Evolutionary conservation across 140 eudicot species (phyloP).

Genomic region (Senecio squalidus): DNA sequence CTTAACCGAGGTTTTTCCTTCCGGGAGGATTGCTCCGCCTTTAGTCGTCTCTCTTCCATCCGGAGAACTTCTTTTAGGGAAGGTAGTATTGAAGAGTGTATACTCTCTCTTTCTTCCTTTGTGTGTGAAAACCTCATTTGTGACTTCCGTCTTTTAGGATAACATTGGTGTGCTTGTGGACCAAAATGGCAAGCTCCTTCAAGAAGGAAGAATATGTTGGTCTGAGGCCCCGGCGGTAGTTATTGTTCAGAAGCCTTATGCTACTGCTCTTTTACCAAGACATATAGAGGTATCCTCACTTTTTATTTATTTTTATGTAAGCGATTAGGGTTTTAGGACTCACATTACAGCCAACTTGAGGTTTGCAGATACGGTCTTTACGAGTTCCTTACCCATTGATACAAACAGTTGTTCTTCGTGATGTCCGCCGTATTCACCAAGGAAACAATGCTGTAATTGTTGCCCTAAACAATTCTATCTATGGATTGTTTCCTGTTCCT

Average conservation of each 20-base stretch:
- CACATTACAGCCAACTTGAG: conserved; percentile 11
- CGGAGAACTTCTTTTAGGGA: conserved; percentile 93
- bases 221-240: conserved; percentile 85
- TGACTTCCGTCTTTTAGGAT: conserved; percentile 47
- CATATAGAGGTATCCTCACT: conserved; percentile 68
- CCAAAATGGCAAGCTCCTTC: conserved; percentile 93
- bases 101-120: not conserved
- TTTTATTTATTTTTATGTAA: not conserved
- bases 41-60: conserved; percentile 92
- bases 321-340: not conserved
- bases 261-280: conserved; percentile 81
- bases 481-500: conserved; percentile 93
- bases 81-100: conserved; percentile 74
- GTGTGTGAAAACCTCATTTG: not conserved
- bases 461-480: conserved; percentile 67
- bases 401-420: conserved; percentile 93
- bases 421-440: conserved; percentile 63
- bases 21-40: conserved; percentile 97
- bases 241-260: conserved; percentile 89
- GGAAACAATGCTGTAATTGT: conserved; percentile 69
- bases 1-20: conserved; percentile 81
- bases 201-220: conserved; percentile 96
- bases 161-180: conserved; percentile 96
- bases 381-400: conserved; percentile 86
- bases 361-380: conserved; percentile 89